phyloP scores from a whole-genome alignment of 805 yeast species.

The Priceomyces medius region DNA sequence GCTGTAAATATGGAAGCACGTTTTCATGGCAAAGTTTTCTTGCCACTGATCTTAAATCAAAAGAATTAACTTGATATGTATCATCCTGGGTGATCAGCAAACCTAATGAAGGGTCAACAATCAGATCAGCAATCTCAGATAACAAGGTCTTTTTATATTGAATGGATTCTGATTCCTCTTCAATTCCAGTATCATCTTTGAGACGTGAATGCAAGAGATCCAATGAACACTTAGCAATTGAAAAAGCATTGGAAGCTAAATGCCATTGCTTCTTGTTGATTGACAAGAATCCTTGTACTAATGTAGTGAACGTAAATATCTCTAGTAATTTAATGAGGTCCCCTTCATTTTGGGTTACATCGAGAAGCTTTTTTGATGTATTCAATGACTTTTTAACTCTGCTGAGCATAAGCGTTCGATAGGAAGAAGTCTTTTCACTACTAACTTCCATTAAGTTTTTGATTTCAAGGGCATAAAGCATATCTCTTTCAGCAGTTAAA shows the following conservation, averaged over 20 bases:
- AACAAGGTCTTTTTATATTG: slow-evolving; percentile 39
- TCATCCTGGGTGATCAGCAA: slow-evolving; percentile 49
- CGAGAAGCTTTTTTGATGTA: slow-evolving; percentile 43
- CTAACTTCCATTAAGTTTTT: slow-evolving; percentile 54
- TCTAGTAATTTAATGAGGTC: slow-evolving; percentile 30
- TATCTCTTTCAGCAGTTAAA: slow-evolving; percentile 73
- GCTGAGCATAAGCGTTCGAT: slow-evolving; percentile 48
- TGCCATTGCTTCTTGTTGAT: slow-evolving; percentile 58
- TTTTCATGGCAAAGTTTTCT: slow-evolving; percentile 39
- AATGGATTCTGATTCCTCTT: slow-evolving; percentile 17
- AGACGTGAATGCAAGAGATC: slow-evolving; percentile 42
- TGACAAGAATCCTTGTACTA: slow-evolving; percentile 52
- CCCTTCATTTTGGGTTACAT: slow-evolving; percentile 38
- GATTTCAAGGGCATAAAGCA: slow-evolving; percentile 65
- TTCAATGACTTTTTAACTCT: slow-evolving; percentile 65
- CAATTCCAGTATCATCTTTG: neutral
- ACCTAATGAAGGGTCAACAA: slow-evolving; percentile 66
- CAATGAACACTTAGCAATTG: slow-evolving; percentile 62
- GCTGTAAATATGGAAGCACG: slow-evolving; percentile 34
- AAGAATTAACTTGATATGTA: slow-evolving; percentile 23
- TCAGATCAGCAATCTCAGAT: slow-evolving; percentile 54
- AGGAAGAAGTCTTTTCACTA: slow-evolving; percentile 45
- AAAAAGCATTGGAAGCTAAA: slow-evolving; percentile 48
- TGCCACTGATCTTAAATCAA: slow-evolving; percentile 52
- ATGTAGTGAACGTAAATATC: slow-evolving; percentile 39